A percentile compares a stretch with the other conserved stretches of the same genome.
Evolutionary conservation across 768 basidiomycete species (phyloP).

Genomic region (Postia placenta): DNA sequence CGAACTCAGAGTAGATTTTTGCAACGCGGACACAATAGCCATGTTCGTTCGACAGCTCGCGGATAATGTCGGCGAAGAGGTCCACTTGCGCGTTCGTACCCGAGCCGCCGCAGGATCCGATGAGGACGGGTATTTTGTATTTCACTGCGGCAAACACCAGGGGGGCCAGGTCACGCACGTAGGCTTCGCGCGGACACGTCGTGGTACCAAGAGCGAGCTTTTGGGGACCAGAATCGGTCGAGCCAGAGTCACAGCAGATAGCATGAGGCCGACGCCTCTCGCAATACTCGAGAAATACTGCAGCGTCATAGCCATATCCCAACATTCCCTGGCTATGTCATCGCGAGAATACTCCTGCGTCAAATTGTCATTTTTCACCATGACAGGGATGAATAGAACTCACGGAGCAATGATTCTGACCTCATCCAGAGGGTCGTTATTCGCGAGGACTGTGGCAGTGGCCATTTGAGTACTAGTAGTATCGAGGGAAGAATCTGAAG

Average conservation of each 20-base stretch:
- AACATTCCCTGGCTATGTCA: not conserved
- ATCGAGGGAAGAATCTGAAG: no score
- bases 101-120: slow-evolving; percentile 1
- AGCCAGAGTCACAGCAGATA: not conserved
- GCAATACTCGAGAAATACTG: not conserved
- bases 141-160: not conserved
- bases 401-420: not conserved
- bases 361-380: not conserved
- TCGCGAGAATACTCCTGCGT: not conserved
- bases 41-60: not conserved
- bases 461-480: no score
- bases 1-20: slow-evolving; percentile 1
- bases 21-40: not conserved
- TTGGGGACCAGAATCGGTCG: not conserved
- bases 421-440: not conserved
- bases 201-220: not conserved
- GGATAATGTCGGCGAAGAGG: not conserved
- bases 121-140: slow-evolving; percentile 1
- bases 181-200: slow-evolving; percentile 1
- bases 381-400: not conserved
- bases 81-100: slow-evolving; percentile 1
- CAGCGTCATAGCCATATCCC: slow-evolving; percentile 1
- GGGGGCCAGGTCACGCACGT: slow-evolving; percentile 1
- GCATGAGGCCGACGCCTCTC: not conserved
- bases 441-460: not conserved